Evolutionary conservation across 495 filamentous ascomycete genomes (phyloP).

Genomic region (Saxophila tyrrhenica): DNA sequence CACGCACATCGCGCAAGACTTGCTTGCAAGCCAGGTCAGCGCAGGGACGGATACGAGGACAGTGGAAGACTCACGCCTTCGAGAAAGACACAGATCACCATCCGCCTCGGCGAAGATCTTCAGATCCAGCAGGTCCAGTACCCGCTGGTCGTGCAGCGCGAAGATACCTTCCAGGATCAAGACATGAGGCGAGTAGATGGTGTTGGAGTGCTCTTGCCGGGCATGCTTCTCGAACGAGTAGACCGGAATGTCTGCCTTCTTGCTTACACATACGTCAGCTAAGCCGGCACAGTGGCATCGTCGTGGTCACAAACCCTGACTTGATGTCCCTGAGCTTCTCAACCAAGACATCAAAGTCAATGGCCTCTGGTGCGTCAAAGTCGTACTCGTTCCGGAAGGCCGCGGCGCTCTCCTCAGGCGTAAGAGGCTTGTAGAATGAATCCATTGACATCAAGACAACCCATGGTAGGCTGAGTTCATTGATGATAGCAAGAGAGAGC

Average conservation of each 20-base stretch:
- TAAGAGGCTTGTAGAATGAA: conserved; percentile 87
- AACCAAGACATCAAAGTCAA: conserved; percentile 86
- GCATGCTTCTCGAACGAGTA: conserved; percentile 95
- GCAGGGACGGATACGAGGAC: conserved; percentile 1
- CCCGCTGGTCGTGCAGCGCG: conserved; percentile 76
- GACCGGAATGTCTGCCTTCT: conserved; percentile 82
- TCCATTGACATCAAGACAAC: conserved; percentile 97
- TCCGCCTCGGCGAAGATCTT: conserved; percentile 98
- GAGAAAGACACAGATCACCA: conserved; percentile 81
- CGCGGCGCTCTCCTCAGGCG: conserved; percentile 54
- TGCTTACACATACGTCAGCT: conserved; percentile 39
- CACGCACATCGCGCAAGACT: conserved; percentile 79
- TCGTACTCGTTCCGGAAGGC: conserved; percentile 90
- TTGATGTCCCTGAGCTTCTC: conserved; percentile 75
- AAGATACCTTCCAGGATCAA: conserved; percentile 93
- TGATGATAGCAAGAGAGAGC: conserved; percentile 81
- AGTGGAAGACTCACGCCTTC: conserved; percentile 59
- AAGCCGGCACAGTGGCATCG: neutral
- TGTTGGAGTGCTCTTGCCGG: conserved; percentile 62
- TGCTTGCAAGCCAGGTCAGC: conserved; percentile 10
- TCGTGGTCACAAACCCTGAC: conserved; percentile 56
- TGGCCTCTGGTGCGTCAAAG: conserved; percentile 86
- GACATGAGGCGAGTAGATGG: conserved; percentile 92
- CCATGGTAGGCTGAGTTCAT: conserved; percentile 84
- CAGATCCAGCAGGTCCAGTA: conserved; percentile 82